These are phyloP conservation scores for Paracorniculantispora psalliotae DNA, from an alignment of 2,329 filamentous ascomycete genomes.

Conservation along the genomic window DNA sequence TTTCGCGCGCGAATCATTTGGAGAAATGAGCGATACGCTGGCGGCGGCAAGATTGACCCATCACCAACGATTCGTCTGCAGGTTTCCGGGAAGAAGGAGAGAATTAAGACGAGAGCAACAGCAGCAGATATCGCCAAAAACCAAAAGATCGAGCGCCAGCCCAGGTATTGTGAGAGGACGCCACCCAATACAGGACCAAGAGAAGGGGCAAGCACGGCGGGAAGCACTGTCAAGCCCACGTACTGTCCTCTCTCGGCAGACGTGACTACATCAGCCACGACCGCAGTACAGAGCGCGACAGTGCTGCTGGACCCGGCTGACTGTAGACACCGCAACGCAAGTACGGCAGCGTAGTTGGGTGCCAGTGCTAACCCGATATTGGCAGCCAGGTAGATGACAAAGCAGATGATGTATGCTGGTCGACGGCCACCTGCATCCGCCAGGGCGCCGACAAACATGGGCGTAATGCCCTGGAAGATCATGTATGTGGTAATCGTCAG, in stretches of 20 bases:
- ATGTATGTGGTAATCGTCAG: conserved; percentile 51
- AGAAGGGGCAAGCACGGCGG: conserved; percentile 43
- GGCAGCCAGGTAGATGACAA: conserved; percentile 47
- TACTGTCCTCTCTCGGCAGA: conserved; percentile 57
- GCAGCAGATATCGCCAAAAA: conserved; percentile 47
- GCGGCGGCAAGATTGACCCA: conserved; percentile 41
- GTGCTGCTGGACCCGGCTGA: conserved; percentile 55
- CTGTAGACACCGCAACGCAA: conserved; percentile 53
- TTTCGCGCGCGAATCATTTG: conserved; percentile 23
- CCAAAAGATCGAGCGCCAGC: conserved; percentile 60
- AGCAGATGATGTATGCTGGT: conserved; percentile 49
- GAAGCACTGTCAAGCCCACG: conserved; percentile 48
- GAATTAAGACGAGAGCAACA: conserved; percentile 37
- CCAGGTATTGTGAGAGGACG: conserved; percentile 49
- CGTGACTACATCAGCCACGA: conserved; percentile 60
- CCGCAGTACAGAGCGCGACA: conserved; percentile 50
- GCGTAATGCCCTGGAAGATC: conserved; percentile 57
- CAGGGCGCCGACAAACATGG: conserved; percentile 51
- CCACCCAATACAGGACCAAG: conserved; percentile 56
- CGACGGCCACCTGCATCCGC: conserved; percentile 51
- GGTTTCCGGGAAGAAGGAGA: conserved; percentile 51
- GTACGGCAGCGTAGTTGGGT: conserved; percentile 43
- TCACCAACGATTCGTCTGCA: conserved; percentile 46
- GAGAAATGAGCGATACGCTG: conserved; percentile 31
- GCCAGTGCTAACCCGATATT: conserved; percentile 50